These are phyloP conservation scores for Tillandsia fasciculata DNA, from an alignment of 176 grass and related monocot species.

Conservation along the genomic window DNA sequence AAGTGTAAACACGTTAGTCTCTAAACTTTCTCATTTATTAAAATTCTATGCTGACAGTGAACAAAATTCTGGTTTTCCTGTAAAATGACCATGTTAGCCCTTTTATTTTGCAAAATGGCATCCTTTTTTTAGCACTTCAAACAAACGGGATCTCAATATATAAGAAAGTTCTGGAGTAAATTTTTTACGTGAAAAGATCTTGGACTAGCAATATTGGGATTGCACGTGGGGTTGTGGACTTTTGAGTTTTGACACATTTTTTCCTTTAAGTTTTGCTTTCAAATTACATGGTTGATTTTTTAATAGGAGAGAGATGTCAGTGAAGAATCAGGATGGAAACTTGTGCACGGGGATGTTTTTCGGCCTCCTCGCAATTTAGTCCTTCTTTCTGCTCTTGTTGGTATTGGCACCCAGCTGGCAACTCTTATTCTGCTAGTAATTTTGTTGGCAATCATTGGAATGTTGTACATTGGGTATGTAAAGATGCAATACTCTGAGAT, in stretches of 20 bases:
- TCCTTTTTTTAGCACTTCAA: too few species aligned
- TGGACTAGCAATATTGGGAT: too few species aligned
- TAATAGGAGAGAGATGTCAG: conserved; percentile 84
- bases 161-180: too few species aligned
- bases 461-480: conserved; percentile 82
- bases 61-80: not conserved
- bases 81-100: not conserved
- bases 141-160: too few species aligned
- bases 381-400: conserved; percentile 83
- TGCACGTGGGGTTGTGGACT: too few species aligned
- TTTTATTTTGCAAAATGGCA: too few species aligned
- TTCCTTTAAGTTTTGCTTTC: not conserved
- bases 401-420: conserved; percentile 70
- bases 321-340: conserved; percentile 99
- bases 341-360: conserved; percentile 98
- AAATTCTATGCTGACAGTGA: too few species aligned
- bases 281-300: conserved; percentile 13
- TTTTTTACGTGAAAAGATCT: too few species aligned
- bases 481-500: not conserved
- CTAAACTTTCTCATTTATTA: too few species aligned
- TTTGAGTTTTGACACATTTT: too few species aligned
- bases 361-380: conserved; percentile 62
- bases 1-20: not conserved
- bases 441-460: conserved; percentile 81
- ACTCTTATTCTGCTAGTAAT: conserved; percentile 79